Percentiles rank a stretch among this genome's conserved stretches.
phyloP scores from a whole-genome alignment of 2,329 filamentous ascomycete species.

The Immersiporthe knoxdaviesiana region DNA sequence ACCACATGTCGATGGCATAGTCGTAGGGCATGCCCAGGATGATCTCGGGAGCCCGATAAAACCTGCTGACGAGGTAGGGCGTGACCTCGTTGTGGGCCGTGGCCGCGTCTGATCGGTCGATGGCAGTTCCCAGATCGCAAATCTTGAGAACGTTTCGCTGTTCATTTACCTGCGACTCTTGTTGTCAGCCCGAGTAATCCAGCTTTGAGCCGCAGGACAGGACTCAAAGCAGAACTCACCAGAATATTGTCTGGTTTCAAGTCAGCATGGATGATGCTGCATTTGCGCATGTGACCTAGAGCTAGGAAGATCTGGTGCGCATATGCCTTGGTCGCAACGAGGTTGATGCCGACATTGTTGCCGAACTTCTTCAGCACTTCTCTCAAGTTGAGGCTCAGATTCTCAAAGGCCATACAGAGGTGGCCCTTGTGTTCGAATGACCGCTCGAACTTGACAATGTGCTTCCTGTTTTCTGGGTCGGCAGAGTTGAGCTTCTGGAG shows the following conservation, averaged over 20 bases:
- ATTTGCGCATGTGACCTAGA: slow-evolving; percentile 84
- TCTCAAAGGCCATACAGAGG: slow-evolving; percentile 96
- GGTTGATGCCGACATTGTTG: slow-evolving; percentile 88
- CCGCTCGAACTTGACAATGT: slow-evolving; percentile 85
- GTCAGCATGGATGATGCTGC: slow-evolving; percentile 93
- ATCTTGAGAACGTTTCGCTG: slow-evolving; percentile 85
- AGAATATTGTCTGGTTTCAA: slow-evolving; percentile 97
- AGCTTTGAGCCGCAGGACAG: no score
- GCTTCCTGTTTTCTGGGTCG: slow-evolving; percentile 87
- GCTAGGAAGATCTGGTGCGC: slow-evolving; percentile 94
- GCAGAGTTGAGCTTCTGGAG: slow-evolving; percentile 82
- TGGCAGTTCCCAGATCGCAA: slow-evolving; percentile 95
- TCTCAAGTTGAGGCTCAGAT: slow-evolving; percentile 87
- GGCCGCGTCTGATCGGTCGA: slow-evolving; percentile 78
- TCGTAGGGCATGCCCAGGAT: slow-evolving; percentile 97
- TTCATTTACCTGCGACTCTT: slow-evolving; percentile 72
- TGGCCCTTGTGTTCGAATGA: slow-evolving; percentile 94
- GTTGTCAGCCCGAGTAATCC: slow-evolving; percentile 34
- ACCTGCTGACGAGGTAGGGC: slow-evolving; percentile 93
- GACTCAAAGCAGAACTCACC: slow-evolving; percentile 52
- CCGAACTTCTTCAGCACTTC: slow-evolving; percentile 96
- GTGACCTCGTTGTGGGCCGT: slow-evolving; percentile 81
- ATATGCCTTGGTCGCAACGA: slow-evolving; percentile 84
- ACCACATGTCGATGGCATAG: slow-evolving; percentile 96
- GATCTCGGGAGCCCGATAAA: slow-evolving; percentile 96